Evolutionary conservation across 1,139 yeast genomes (phyloP).

Genomic region (Blastobotrys ciferrii): DNA sequence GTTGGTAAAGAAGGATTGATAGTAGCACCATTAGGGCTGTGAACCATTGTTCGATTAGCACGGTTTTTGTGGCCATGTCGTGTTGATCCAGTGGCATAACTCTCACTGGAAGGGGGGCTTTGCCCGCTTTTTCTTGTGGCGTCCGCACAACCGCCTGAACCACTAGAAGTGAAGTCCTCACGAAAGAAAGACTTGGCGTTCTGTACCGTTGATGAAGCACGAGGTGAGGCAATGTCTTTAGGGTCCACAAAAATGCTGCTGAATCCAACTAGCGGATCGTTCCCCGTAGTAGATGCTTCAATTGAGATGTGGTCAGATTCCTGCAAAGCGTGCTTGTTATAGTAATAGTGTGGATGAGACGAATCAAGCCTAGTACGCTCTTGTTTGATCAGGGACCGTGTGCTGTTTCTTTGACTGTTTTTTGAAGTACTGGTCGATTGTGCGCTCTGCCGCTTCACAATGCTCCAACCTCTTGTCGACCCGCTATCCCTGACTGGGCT

Average conservation of each 20-base stretch:
- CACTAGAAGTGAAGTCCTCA: background rate
- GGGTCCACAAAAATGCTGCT: constrained; percentile 12
- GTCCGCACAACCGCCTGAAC: background rate
- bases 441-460: too few relatives aligned
- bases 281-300: constrained; percentile 64
- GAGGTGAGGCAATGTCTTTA: constrained; percentile 9
- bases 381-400: constrained; percentile 55
- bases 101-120: background rate
- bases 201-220: constrained; percentile 2
- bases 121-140: background rate
- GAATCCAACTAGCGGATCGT: constrained; percentile 46
- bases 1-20: background rate
- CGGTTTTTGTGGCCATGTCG: background rate
- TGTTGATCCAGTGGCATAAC: too few relatives aligned
- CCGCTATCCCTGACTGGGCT: too few relatives aligned
- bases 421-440: background rate
- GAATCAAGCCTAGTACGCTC: constrained; percentile 62
- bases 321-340: constrained; percentile 55
- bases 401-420: background rate
- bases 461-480: too few relatives aligned
- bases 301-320: constrained; percentile 55
- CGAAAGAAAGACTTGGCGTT: background rate
- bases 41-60: too few relatives aligned
- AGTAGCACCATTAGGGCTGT: background rate
- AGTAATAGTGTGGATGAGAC: constrained; percentile 64